These are phyloP conservation scores for Chytriomyces sp. DNA, from an alignment of 192 early-diverging fungal genomes.

Conservation along the genomic window DNA sequence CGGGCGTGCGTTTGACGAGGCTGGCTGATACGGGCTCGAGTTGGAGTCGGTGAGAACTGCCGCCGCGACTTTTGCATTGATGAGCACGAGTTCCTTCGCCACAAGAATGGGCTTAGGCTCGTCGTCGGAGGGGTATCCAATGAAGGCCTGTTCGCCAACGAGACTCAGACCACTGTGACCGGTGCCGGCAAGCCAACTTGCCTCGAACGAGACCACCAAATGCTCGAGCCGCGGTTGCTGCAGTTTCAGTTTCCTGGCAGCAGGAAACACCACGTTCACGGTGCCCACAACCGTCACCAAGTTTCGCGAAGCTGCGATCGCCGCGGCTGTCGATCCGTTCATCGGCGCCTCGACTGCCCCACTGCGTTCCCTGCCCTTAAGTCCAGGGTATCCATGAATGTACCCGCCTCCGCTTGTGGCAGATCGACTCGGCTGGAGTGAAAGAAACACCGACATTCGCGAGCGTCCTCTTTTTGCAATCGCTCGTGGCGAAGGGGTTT, in stretches of 20 bases:
- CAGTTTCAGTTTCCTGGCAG: background rate
- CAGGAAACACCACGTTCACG: background rate
- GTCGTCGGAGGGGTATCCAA: background rate
- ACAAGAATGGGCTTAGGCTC: background rate
- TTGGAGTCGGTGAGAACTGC: background rate
- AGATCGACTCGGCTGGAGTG: background rate
- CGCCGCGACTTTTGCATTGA: background rate
- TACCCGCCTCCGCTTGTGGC: background rate
- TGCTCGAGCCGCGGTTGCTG: background rate
- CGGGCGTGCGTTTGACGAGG: too few species aligned
- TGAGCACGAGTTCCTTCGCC: background rate
- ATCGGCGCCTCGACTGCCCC: too few species aligned
- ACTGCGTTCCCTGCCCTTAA: too few species aligned
- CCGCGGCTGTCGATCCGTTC: too few species aligned
- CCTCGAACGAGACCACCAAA: background rate
- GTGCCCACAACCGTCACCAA: background rate
- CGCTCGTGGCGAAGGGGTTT: too few species aligned
- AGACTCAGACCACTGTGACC: too few species aligned
- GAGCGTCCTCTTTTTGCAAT: too few species aligned
- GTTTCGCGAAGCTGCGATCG: too few species aligned
- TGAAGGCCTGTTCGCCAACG: background rate
- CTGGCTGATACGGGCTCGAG: background rate
- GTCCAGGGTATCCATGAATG: background rate
- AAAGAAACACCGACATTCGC: background rate
- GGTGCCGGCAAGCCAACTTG: too few species aligned